Conservation (phyloP, 371 early-diverging fungal species). For the Mucor lusitanicus region DNA sequence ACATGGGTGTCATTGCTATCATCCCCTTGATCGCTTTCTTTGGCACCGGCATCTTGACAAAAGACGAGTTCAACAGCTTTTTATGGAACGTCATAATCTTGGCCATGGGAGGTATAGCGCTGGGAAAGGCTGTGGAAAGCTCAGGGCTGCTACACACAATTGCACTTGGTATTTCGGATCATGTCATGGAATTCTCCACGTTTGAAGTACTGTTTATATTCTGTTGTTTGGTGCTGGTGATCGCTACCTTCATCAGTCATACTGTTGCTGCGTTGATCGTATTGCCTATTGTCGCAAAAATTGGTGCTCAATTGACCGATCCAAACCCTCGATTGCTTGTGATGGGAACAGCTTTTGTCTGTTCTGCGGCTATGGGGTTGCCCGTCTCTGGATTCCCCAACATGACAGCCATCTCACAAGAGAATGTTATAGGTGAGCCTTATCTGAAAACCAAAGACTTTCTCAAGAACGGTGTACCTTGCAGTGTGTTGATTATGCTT, state of each 20-base stretch:
- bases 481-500: conserved; percentile 59
- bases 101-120: conserved; percentile 88
- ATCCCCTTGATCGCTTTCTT: conserved; percentile 81
- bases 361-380: conserved; percentile 84
- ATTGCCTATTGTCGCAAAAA: conserved; percentile 78
- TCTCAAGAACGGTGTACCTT: conserved; percentile 64
- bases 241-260: conserved; percentile 94
- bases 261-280: conserved; percentile 91
- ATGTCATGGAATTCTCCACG: conserved; percentile 66
- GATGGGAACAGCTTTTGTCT: conserved; percentile 81
- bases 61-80: conserved; percentile 84
- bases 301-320: conserved; percentile 72
- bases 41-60: conserved; percentile 75
- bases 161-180: conserved; percentile 63
- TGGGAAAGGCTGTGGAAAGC: conserved; percentile 81
- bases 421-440: conserved; percentile 72
- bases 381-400: conserved; percentile 85
- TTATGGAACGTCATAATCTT: conserved; percentile 81
- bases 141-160: conserved; percentile 78
- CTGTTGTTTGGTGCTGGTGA: conserved; percentile 68
- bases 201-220: conserved; percentile 74
- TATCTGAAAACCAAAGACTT: conserved; percentile 77
- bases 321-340: conserved; percentile 91
- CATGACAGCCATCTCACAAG: conserved; percentile 80
- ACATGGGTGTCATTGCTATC: conserved; percentile 84